These are phyloP conservation scores for Amanita molliuscula DNA, from an alignment of 768 basidiomycete species.

Conservation along the genomic window DNA sequence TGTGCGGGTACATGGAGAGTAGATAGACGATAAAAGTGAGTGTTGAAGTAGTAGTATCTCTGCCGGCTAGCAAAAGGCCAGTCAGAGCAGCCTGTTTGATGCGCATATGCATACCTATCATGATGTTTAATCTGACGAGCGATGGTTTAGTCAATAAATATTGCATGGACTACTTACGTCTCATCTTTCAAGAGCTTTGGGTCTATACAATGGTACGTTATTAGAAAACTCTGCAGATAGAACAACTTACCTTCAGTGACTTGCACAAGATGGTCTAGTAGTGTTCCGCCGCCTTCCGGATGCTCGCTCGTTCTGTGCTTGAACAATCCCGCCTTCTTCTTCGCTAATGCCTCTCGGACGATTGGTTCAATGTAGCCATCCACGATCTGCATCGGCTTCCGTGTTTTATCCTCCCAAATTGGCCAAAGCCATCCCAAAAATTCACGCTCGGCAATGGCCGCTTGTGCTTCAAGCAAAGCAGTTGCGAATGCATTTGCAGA, in stretches of 20 bases:
- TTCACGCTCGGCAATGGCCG: slow-evolving; percentile 29
- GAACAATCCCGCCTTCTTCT: slow-evolving; percentile 16
- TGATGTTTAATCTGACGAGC: slow-evolving; percentile 27
- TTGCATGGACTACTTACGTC: slow-evolving; percentile 17
- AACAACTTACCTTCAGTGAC: slow-evolving; percentile 30
- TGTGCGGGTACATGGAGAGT: slow-evolving; percentile 41
- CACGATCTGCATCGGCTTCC: slow-evolving; percentile 40
- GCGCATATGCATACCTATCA: slow-evolving; percentile 23
- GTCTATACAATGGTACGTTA: slow-evolving; percentile 15
- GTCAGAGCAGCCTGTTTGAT: not conserved
- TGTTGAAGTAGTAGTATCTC: slow-evolving; percentile 36
- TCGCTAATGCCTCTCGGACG: slow-evolving; percentile 37
- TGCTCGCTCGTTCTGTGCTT: slow-evolving; percentile 20
- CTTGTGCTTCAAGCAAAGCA: slow-evolving; percentile 41
- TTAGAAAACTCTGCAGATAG: not conserved
- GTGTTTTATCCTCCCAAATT: slow-evolving; percentile 33
- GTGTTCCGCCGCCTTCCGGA: slow-evolving; percentile 31
- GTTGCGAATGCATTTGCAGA: slow-evolving; percentile 31
- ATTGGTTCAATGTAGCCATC: slow-evolving; percentile 44
- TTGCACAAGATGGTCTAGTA: slow-evolving; percentile 47
- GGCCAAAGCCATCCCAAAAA: slow-evolving; percentile 44
- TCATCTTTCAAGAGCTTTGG: slow-evolving; percentile 39
- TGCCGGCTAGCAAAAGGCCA: slow-evolving; percentile 21
- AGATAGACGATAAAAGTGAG: slow-evolving; percentile 32
- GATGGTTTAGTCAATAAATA: not conserved